Evolutionary conservation across 2,329 filamentous ascomycete genomes (phyloP), one percentile per base, ranked within the genome.

Genomic region (Fusarium incarnatum): DNA sequence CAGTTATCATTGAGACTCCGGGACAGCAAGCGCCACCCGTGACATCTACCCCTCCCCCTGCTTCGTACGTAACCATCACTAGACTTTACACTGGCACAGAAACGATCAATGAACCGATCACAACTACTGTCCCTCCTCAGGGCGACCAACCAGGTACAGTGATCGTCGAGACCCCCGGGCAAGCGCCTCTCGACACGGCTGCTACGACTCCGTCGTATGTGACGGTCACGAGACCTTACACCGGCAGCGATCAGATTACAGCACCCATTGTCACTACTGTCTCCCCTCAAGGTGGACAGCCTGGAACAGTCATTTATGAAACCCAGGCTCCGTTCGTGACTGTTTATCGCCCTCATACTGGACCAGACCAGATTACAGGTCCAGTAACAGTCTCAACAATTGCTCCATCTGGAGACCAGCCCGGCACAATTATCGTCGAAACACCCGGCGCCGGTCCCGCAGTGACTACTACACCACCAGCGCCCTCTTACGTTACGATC

Each of bases 1-100:
- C 66, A 52, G 55, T 69, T n/a, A 67, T 69, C 16, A 61, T 69
- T 15, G 66, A 69, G 55, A 69, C 66, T 6, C 66, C 64, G 30
- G 63, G 62, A 32, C 50, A 61, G 32, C 49, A 67, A 62, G 49
- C 46, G 48, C 66, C 60, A 23, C 66, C 66, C 13, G 44, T 61
- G n/a, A 67, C 56, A 5, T 50, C 66, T n/a, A 47, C 56, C 18
- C 54, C 66, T 27, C 20, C 28, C 23, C 48, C 30, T 11, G 37
- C 56, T 27, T 57, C 55, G 20, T 67, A 69, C 52, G 20, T 69
- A 34, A 69, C 66, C 9, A 49, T 69, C 10, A 61, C 62, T 47
- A 66, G 66, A 32, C 47, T 40, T 6, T 52, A 69, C 15, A 67
- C 65, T 16, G 67, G 67, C 32, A 34, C 40, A 25, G 47, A 49